A percentile compares a stretch with the other conserved stretches of the same genome.
Conservation (phyloP, 1,284 basidiomycete genomes). For the Cutaneotrichosporon sp. region DNA sequence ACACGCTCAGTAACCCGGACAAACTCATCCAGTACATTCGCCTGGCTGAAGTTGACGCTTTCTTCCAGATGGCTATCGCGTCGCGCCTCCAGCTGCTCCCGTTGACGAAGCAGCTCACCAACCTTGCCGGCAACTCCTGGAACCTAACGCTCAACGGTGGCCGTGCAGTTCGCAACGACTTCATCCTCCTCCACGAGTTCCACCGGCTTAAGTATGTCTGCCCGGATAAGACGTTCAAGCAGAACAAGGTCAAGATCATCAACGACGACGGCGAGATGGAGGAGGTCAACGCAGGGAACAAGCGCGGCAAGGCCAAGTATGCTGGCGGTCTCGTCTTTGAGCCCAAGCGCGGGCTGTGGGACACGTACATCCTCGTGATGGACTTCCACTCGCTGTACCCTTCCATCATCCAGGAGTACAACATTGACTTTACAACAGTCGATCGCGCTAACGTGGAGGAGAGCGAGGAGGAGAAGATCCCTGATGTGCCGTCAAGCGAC, state of each 20-base stretch:
- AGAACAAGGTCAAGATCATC: conserved; percentile 55
- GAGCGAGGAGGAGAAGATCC: conserved; percentile 74
- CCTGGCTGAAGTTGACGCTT: conserved; percentile 90
- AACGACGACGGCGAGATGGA: conserved; percentile 58
- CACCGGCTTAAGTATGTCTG: conserved; percentile 93
- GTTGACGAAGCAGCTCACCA: conserved; percentile 90
- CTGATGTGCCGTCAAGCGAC: conserved; percentile 76
- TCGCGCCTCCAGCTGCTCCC: conserved; percentile 85
- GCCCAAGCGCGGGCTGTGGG: conserved; percentile 94
- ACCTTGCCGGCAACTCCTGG: conserved; percentile 98
- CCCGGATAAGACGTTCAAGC: conserved; percentile 84
- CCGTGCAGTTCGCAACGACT: conserved; percentile 97
- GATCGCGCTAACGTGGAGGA: conserved; percentile 64
- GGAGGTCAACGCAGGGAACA: conserved; percentile 60
- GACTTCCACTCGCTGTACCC: conserved; percentile 99
- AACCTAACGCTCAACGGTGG: conserved; percentile 93
- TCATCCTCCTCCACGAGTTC: conserved; percentile 97
- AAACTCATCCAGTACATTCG: conserved; percentile 81
- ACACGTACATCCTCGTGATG: conserved; percentile 97
- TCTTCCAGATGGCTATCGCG: conserved; percentile 93
- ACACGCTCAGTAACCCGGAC: conserved; percentile 72
- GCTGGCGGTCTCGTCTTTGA: conserved; percentile 98
- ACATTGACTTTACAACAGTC: conserved; percentile 98
- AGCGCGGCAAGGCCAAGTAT: conserved; percentile 89
- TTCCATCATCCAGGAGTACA: conserved; percentile 99